Evolutionary conservation across 2,329 filamentous ascomycete genomes (phyloP), one percentile per base, ranked within the genome.

Genomic region (Scedosporium minutisporum): DNA sequence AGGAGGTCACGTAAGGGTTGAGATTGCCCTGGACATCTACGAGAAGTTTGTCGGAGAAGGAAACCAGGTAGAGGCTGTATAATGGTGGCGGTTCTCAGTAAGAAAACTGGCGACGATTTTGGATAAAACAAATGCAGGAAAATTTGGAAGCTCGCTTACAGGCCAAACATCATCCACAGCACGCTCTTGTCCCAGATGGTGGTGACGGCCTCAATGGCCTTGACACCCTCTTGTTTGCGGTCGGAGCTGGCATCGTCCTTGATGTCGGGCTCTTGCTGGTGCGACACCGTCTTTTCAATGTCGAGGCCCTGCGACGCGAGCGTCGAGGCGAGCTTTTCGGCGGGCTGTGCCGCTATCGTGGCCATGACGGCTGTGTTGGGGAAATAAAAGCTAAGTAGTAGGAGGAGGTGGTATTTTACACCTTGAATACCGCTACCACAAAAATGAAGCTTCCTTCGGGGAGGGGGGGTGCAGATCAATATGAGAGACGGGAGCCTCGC

Each of bases 1-100:
- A 78, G 64, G 85, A 88, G 1, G 87, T 89, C 33, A 88, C 83
- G 72, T 86, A 89, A 41, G 84, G 81, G 16, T 81, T 80, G 58
- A 89, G 75, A 41, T 83, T 81, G 60, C 77, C 67, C 58, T 77
- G 71, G 62, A 77, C 70, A 38, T 71, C 70, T 12, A 70, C 66
- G 16, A 76, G 66, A 38, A 78, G 68, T 23, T 68, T 68, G 63
- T 76, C 74, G 63, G 74, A 69, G 62, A 78, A 76, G 38, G 69
- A 68, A 58, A 77, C 72, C 27, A 78, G 67, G 66, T 73, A 78
- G 27, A 78, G 69, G 23, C 76, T 78, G 62, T 44, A 55, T 10
- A 23, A 60, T n/a, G 9, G 18, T 4, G 4, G 25, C 53, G 65
- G 51, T 14, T 23, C 33, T 4, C 6, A 62, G 65, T 42, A 64